Evolutionary conservation across 2,329 filamentous ascomycete genomes (phyloP), one percentile per base, ranked within the genome.

Genomic region (Elsinoe perseae): DNA sequence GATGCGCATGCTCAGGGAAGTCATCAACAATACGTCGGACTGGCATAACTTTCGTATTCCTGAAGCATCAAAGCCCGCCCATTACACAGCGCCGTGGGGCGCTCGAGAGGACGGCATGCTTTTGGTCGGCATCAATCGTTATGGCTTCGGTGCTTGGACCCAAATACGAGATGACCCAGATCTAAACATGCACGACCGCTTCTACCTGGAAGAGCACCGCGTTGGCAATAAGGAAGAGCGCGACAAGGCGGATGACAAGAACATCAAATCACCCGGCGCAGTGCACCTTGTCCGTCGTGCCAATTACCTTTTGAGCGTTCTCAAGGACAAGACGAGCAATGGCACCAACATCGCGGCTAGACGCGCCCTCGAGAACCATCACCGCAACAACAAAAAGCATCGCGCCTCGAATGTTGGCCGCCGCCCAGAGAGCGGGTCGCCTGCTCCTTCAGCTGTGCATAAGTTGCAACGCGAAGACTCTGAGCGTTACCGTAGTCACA

Each of bases 201-300:
- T 97, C 68, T 98, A 95, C 74, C 75, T 98, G 1, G 93, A 98
- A 68, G 95, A 98, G 70, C 91, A 97, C 69, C 87, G 92, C n/a
- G 92, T 97, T 16, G 93, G 95, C 70, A 93, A 95, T 74, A 97
- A 97, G 69, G 91, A 93, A 65, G 90, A 96, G 70, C 86, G 93
- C 32, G 87, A 78, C 65, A 89, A 89, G 65, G 82, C 76, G 14
- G 85, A 89, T 16, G 74, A 81, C 61, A 83, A 83, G 64, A 78
- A 78, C 16, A 87, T 88, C 32, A 95, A 95, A 66, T 95, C 92
- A 2, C 93, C 93, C 3, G 93, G 93, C n/a, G 92, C 93, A 20
- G 93, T 98, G 25, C 93, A 98, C 68, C 83, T 98, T 43, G 92
- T 97, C 55, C 89, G 93, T 48, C 87, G 93, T 58, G 88, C 92